phyloP scores from a whole-genome alignment of 2,329 filamentous ascomycete genomes.

The Geosmithia flava region DNA sequence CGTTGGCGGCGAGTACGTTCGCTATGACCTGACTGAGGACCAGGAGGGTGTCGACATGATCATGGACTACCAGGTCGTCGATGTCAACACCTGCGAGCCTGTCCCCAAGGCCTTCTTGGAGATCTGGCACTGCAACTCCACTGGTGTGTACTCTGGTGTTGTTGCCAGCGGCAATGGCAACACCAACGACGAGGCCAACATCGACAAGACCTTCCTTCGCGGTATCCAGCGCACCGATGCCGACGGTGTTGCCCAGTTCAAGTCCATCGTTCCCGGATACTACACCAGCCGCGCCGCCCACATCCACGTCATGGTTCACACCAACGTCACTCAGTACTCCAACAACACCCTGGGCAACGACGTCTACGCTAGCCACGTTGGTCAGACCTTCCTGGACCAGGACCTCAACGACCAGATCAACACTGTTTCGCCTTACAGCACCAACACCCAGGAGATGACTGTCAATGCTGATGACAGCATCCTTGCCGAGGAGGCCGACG shows the following conservation, averaged over 20 bases:
- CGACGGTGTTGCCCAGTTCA: conserved; percentile 29
- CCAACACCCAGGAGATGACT: conserved; percentile 32
- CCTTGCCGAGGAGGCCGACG: conserved; percentile 31
- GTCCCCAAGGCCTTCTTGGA: conserved; percentile 26
- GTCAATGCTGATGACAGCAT: conserved; percentile 36
- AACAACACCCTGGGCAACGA: conserved; percentile 21
- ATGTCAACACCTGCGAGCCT: conserved; percentile 26
- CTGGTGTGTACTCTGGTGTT: conserved; percentile 30
- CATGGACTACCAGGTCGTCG: conserved; percentile 29
- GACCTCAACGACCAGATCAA: conserved; percentile 40
- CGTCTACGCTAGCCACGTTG: conserved; percentile 40
- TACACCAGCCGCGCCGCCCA: conserved; percentile 32
- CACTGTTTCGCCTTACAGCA: conserved; percentile 29
- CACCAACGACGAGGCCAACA: conserved; percentile 20
- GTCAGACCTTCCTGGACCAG: conserved; percentile 54
- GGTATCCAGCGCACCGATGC: conserved; percentile 25
- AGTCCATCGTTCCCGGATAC: conserved; percentile 30
- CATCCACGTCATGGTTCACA: conserved; percentile 29
- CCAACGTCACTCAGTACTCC: conserved; percentile 16
- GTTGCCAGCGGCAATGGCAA: conserved; percentile 25
- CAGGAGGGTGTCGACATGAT: conserved; percentile 25
- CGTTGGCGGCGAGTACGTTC: conserved; percentile 17
- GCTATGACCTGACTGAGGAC: conserved; percentile 25
- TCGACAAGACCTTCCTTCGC: conserved; percentile 20
- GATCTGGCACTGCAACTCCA: conserved; percentile 31